These are phyloP conservation scores for Zygosaccharomyces pseudobailii DNA, from an alignment of 1,139 yeast genomes.

Conservation along the genomic window DNA sequence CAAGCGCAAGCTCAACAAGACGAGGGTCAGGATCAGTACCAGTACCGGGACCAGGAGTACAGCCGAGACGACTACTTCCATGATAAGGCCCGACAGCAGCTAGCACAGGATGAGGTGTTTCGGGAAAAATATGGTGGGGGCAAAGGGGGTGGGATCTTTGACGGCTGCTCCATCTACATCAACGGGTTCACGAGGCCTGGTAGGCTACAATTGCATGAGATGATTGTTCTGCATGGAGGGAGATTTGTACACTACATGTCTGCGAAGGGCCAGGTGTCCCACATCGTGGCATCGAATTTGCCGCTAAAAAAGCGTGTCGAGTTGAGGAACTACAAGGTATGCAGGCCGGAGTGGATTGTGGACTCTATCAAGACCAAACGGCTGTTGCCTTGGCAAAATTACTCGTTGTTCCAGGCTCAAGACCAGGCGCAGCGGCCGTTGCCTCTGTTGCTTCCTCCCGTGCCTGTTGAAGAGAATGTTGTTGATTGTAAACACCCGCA, in stretches of 20 bases:
- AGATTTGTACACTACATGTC: constrained; percentile 61
- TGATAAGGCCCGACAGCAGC: constrained; percentile 65
- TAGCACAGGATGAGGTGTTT: constrained; percentile 54
- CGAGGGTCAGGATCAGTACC: not conserved
- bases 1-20: too few species aligned
- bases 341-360: constrained; percentile 75
- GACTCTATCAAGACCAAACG: constrained; percentile 50
- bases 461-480: not conserved
- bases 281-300: constrained; percentile 71
- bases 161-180: constrained; percentile 62
- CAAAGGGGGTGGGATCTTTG: constrained; percentile 43
- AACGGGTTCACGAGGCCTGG: constrained; percentile 87
- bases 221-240: constrained; percentile 79
- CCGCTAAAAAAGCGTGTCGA: constrained; percentile 72
- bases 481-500: constrained; percentile 72
- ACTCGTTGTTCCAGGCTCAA: constrained; percentile 46
- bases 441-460: not conserved
- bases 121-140: constrained; percentile 42
- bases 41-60: constrained; percentile 3
- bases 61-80: constrained; percentile 52
- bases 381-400: constrained; percentile 65
- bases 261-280: constrained; percentile 73
- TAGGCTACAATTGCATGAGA: constrained; percentile 60
- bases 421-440: constrained; percentile 39
- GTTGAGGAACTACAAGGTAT: constrained; percentile 67